Evolutionary conservation across 129 eudicot genomes (phyloP), one percentile per base, ranked within the genome.

Genomic region (Helichrysum umbraculigerum): DNA sequence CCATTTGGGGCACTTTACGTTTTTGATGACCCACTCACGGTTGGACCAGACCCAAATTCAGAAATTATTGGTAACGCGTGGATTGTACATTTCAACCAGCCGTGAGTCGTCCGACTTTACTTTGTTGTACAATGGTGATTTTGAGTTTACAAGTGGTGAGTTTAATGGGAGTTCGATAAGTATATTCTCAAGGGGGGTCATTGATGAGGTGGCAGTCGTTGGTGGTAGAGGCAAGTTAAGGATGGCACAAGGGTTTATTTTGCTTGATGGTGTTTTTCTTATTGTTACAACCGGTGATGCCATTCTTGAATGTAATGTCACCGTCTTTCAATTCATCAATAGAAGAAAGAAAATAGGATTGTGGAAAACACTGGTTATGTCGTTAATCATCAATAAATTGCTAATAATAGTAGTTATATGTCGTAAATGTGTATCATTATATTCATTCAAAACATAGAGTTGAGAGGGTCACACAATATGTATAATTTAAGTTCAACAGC

Each of bases 191-290:
- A 71, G 87, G 77, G 82, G 80, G 87, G 37, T 21, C 19, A 52
- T 4, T 14, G 68, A 83, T 19, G 84, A 84, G 79, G 35, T 80
- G 74, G 82, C 82, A 65, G 77, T 80, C 67, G 87, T 84, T 47
- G 87, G 87, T 8, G 87, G 87, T n/a, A 67, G 85, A 57, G 85
- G 82, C 58, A 77, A 42, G 79, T 82, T 86, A 28, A 66, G 86
- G 80, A 29, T 79, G 68, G 90, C 90, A 20, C 42, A 68, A 28
- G 90, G 93, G 79, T 73, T 59, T 60, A 76, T 78, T 16, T 17
- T 32, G 68, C 39, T 30, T 60, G 66, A 52, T 20, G 76, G 77
- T 10, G n/a, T 70, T n/a, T 81, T 4, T 68, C 28, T 82, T 33
- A 81, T 75, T 59, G 6, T 5, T 19, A 71, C 81, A 28, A 75